Conservation (phyloP, 2,329 filamentous ascomycete species). For the Mariannaea sp. region DNA sequence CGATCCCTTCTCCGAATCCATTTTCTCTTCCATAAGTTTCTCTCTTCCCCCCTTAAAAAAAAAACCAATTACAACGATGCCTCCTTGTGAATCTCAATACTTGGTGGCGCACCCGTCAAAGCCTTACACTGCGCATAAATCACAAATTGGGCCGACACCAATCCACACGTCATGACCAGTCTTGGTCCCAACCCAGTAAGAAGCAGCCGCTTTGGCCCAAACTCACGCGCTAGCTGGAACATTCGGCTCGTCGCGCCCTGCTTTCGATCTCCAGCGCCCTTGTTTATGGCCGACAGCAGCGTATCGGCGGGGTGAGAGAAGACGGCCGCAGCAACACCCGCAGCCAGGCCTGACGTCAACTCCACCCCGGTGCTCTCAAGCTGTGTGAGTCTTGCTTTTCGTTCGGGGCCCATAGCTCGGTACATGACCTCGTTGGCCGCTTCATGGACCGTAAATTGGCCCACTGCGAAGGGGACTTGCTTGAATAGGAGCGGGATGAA, state of each 20-base stretch:
- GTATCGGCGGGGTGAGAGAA: constrained; percentile 87
- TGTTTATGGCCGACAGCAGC: constrained; percentile 60
- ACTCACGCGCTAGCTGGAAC: constrained; percentile 57
- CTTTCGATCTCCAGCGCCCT: constrained; percentile 54
- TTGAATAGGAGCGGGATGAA: constrained; percentile 87
- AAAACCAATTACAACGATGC: constrained; percentile 32
- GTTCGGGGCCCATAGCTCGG: constrained; percentile 65
- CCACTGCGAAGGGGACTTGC: constrained; percentile 91
- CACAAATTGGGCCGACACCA: constrained; percentile 59
- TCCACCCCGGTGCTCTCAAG: constrained; percentile 81
- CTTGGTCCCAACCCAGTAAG: constrained; percentile 55
- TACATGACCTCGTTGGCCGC: constrained; percentile 81
- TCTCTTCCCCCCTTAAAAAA: no score
- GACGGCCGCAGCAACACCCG: constrained; percentile 85
- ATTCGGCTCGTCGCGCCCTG: constrained; percentile 56
- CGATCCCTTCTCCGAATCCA: background rate
- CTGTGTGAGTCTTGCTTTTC: constrained; percentile 70
- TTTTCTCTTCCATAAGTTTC: background rate
- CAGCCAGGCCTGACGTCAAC: constrained; percentile 82
- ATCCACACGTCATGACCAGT: constrained; percentile 58
- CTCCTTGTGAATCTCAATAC: constrained; percentile 60
- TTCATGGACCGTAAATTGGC: constrained; percentile 94
- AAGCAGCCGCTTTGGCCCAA: constrained; percentile 54
- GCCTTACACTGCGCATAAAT: constrained; percentile 61
- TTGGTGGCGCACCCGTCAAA: constrained; percentile 55